Percentiles rank a stretch among this genome's conserved stretches.
Evolutionary conservation across 352 stramenopile genomes (phyloP).

Genomic region (Phytophthora tentaculata): DNA sequence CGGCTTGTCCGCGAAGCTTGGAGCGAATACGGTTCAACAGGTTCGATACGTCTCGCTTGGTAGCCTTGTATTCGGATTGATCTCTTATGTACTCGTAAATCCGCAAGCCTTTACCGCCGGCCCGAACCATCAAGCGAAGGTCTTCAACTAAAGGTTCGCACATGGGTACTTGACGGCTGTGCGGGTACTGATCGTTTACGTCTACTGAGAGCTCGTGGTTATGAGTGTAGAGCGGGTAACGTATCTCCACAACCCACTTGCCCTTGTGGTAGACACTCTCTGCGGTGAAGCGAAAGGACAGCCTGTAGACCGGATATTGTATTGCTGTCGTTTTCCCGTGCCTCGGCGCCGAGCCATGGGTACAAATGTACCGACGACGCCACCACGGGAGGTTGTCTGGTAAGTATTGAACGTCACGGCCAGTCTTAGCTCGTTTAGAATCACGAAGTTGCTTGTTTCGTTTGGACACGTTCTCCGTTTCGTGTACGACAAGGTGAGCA

Average conservation of each 20-base stretch:
- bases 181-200: background rate
- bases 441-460: background rate
- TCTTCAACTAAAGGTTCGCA: background rate
- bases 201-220: background rate
- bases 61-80: conserved; percentile 4
- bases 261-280: background rate
- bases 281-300: conserved; percentile 7
- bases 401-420: background rate
- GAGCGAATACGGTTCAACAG: background rate
- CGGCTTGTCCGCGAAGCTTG: background rate
- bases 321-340: background rate
- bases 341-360: background rate
- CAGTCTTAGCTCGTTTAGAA: conserved; percentile 2
- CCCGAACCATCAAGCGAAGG: background rate
- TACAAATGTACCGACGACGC: conserved; percentile 7
- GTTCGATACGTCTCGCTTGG: background rate
- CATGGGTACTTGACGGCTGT: background rate
- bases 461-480: background rate
- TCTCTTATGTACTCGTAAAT: conserved; percentile 10
- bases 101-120: background rate
- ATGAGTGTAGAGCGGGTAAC: background rate
- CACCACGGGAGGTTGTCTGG: background rate
- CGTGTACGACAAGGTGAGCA: conserved; percentile 1
- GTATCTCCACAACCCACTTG: background rate
- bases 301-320: background rate